Evolutionary conservation across 2,329 filamentous ascomycete genomes (phyloP).

Genomic region (Trichoderma atroviride): DNA sequence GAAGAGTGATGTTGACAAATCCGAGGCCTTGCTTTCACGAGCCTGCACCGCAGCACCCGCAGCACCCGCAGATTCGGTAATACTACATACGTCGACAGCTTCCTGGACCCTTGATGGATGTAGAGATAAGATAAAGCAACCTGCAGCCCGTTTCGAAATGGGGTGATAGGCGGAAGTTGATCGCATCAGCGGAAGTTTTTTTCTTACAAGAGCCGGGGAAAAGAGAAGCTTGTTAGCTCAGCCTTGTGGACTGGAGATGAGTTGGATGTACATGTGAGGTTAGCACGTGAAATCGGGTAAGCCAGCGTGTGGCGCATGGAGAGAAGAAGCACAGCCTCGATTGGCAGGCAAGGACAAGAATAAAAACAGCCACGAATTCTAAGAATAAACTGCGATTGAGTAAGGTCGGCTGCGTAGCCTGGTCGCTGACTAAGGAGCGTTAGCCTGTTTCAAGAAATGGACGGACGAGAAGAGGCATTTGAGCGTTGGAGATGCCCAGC

Average conservation of each 20-base stretch:
- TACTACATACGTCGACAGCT: not conserved
- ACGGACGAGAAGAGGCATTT: not conserved
- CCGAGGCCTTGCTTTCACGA: not conserved
- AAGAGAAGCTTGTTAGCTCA: not conserved
- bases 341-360: not conserved
- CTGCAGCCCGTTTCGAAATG: not conserved
- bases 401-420: not conserved
- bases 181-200: not conserved
- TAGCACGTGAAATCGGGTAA: not conserved
- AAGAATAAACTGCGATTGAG: constrained; percentile 13
- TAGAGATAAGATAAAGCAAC: not conserved
- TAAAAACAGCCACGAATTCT: not conserved
- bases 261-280: too few species aligned
- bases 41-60: constrained; percentile 5
- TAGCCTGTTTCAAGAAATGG: not conserved
- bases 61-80: not conserved
- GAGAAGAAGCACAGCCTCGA: not conserved
- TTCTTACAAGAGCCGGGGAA: not conserved
- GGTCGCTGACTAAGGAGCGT: constrained; percentile 7
- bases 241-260: not conserved
- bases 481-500: not conserved
- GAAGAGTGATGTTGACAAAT: not conserved
- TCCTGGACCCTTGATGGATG: not conserved
- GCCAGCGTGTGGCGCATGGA: not conserved
- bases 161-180: not conserved